Evolutionary conservation across 371 early-diverging fungal genomes (phyloP).

Genomic region (Apophysomyces elegans): DNA sequence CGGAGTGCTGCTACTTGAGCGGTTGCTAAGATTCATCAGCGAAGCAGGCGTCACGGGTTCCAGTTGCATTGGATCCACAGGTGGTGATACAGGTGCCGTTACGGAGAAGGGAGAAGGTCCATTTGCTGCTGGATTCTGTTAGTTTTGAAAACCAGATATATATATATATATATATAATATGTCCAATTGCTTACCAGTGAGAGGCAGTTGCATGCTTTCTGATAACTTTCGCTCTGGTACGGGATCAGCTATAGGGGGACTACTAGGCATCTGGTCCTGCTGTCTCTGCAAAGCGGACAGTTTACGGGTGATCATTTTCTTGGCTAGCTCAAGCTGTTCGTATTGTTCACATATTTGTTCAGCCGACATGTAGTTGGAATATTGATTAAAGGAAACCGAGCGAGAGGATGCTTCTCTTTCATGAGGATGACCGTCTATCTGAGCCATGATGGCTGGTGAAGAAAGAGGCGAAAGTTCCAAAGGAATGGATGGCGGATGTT

Average conservation of each 20-base stretch:
- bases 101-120: background rate
- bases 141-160: background rate
- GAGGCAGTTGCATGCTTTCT: slow-evolving; percentile 8
- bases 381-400: slow-evolving; percentile 6
- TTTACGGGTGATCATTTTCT: slow-evolving; percentile 38
- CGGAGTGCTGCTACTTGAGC: slow-evolving; percentile 13
- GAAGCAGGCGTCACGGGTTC: slow-evolving; percentile 70
- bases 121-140: background rate
- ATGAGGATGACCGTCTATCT: slow-evolving; percentile 17
- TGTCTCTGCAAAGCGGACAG: slow-evolving; percentile 40
- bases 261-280: slow-evolving; percentile 14
- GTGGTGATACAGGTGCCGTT: slow-evolving; percentile 22
- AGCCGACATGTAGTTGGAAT: slow-evolving; percentile 24
- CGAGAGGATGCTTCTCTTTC: slow-evolving; percentile 10
- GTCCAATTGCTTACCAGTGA: background rate
- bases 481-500: slow-evolving; percentile 24
- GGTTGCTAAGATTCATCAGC: slow-evolving; percentile 56
- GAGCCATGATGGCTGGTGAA: slow-evolving; percentile 65
- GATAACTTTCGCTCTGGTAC: background rate
- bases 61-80: slow-evolving; percentile 19
- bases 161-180: background rate
- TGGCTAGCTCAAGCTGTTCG: slow-evolving; percentile 48
- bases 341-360: slow-evolving; percentile 46
- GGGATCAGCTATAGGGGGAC: background rate
- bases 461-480: slow-evolving; percentile 63